Conservation (phyloP, 768 basidiomycete species). For the Trametes cingulata region DNA sequence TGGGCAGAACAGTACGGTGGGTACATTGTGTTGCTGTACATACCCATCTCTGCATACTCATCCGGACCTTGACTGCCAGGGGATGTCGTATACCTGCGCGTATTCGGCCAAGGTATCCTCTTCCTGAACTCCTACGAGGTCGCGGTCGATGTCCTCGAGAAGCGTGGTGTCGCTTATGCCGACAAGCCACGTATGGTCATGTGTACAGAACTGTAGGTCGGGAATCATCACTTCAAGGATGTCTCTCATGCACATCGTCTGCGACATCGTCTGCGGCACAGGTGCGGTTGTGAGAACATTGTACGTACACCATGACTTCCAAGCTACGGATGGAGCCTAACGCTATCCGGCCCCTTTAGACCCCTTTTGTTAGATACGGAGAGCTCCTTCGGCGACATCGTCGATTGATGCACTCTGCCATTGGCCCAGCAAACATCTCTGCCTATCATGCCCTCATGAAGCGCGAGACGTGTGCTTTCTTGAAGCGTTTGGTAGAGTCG, state of each 20-base stretch:
- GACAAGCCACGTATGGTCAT: constrained; percentile 72
- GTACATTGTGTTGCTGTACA: constrained; percentile 22
- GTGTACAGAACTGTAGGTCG: constrained; percentile 69
- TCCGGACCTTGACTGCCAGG: constrained; percentile 38
- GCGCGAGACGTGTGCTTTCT: constrained; percentile 53
- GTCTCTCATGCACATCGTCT: neutral
- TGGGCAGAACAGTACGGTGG: constrained; percentile 68
- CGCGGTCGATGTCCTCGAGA: constrained; percentile 65
- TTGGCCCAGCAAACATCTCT: constrained; percentile 51
- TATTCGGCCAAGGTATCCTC: constrained; percentile 66
- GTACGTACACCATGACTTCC: neutral
- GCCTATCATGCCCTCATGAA: constrained; percentile 54
- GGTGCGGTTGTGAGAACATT: constrained; percentile 3
- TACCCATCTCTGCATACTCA: neutral
- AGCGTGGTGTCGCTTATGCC: constrained; percentile 68
- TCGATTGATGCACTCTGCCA: constrained; percentile 58
- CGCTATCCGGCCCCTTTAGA: neutral
- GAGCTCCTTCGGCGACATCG: constrained; percentile 60
- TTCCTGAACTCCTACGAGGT: constrained; percentile 64
- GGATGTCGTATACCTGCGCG: constrained; percentile 61
- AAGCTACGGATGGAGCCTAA: neutral
- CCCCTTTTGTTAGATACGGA: constrained; percentile 54
- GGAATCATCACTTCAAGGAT: too few relatives aligned
- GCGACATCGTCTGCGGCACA: neutral
- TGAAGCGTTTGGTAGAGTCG: constrained; percentile 48